Conservation (phyloP, 345 rosid species). For the Eucalyptus dawsonii region DNA sequence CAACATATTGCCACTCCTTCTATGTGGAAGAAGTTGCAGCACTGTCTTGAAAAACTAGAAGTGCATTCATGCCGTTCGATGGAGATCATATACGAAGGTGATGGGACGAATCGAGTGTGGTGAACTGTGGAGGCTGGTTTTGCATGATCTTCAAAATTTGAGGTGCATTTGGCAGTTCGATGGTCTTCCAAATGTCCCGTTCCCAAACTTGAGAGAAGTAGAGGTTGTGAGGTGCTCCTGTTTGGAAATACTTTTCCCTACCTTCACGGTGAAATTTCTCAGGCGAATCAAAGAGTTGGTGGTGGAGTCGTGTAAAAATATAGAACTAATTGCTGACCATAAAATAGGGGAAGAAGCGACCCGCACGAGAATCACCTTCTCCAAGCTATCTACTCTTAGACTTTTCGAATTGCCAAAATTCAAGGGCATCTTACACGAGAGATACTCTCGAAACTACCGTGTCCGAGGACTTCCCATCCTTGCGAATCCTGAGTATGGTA, state of each 20-base stretch:
- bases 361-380: rapidly evolving
- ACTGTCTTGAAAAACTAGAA: rapidly evolving
- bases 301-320: background rate
- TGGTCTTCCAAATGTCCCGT: rapidly evolving
- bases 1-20: background rate
- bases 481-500: rapidly evolving
- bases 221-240: rapidly evolving
- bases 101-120: rapidly evolving
- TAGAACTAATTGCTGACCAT: background rate
- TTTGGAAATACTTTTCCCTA: no score
- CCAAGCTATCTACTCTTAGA: rapidly evolving
- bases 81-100: no score
- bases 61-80: background rate
- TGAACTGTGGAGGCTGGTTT: no score
- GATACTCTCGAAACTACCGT: rapidly evolving
- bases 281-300: rapidly evolving
- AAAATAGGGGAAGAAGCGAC: rapidly evolving
- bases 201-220: no score
- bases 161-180: no score
- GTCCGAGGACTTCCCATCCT: no score
- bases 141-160: no score
- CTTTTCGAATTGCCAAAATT: rapidly evolving
- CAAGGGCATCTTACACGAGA: rapidly evolving
- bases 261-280: rapidly evolving
- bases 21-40: background rate